Evolutionary conservation across 1,284 basidiomycete genomes (phyloP), one percentile per base, ranked within the genome.

Genomic region (Rhodotorula mucilaginosa): DNA sequence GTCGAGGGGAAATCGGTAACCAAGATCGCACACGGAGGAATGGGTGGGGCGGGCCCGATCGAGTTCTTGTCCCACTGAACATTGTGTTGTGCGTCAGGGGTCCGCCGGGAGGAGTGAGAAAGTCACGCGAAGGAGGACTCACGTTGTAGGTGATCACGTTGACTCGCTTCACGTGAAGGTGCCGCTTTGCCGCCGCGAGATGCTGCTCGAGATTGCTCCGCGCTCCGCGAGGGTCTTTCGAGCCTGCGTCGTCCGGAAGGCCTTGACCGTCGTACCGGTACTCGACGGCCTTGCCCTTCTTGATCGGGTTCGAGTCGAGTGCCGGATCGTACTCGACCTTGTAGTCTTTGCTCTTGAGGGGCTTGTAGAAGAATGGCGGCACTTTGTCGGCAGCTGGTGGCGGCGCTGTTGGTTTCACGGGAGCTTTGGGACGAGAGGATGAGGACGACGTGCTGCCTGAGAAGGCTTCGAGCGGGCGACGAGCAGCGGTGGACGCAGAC

Each of bases 51-150:
- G 0, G 88, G 86, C 2, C 89, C 90, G 3, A 84, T 84, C 2
- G 92, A 92, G 79, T 91, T 84, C 44, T 83, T 81, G 80, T 97
- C 93, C 83, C 89, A 89, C 90, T 93, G 80, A 44, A 58, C 5
- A 44, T 1, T 18, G 18, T 49, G 3, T 8, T 5, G 19, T n/a
- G 21, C 23, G 34, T 61, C 51, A 51, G 49, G 21, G 49, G 49
- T 51, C 49, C 49, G 23, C 23, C 23, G 19, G 49, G 23, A 51
- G 13, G 49, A 4, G 4, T 34, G 58, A 51, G 10, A 47, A 21
- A 13, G 29, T 26, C 39, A 1, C 8, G 26, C 3, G 6, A 39
- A 8, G 0, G 44, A 46, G 61, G 48, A 64, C 76, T 44, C 23
- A 73, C 69, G 29, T 52, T 60, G 31, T 73, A 74, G 29, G 59